Conservation (phyloP, 2,329 filamentous ascomycete species). For the Aspergillus piperis region DNA sequence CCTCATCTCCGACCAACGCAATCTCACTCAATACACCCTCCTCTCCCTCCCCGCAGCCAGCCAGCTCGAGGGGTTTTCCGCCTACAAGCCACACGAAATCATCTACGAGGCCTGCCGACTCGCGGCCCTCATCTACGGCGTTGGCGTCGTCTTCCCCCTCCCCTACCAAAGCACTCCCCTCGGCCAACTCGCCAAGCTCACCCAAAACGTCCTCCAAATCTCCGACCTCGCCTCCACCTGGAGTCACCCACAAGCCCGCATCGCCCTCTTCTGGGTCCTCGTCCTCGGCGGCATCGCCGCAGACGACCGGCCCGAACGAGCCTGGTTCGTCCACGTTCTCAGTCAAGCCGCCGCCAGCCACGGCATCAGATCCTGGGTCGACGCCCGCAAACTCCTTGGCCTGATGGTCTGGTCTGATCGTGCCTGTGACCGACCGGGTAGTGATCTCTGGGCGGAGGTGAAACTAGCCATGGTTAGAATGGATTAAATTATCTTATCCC, state of each 20-base stretch:
- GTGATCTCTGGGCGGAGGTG: conserved; percentile 32
- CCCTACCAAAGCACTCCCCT: conserved; percentile 42
- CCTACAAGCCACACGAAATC: conserved; percentile 23
- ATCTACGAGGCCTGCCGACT: conserved; percentile 41
- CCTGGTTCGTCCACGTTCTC: conserved; percentile 37
- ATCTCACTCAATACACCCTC: conserved; percentile 41
- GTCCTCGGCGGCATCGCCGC: conserved; percentile 43
- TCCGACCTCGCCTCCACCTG: conserved; percentile 27
- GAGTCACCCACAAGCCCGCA: conserved; percentile 26
- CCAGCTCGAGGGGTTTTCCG: conserved; percentile 21
- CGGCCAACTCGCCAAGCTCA: conserved; percentile 27
- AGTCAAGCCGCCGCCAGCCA: conserved; percentile 21
- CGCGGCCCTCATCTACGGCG: conserved; percentile 38
- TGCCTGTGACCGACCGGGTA: conserved; percentile 36
- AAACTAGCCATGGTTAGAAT: conserved; percentile 7
- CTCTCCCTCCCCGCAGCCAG: conserved; percentile 32
- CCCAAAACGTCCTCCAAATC: conserved; percentile 29
- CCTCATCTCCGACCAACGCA: conserved; percentile 40
- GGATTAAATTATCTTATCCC: background rate
- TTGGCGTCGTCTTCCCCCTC: conserved; percentile 44
- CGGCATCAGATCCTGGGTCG: conserved; percentile 28
- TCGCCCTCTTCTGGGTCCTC: conserved; percentile 39
- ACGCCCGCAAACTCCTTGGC: conserved; percentile 27
- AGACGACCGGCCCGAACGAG: conserved; percentile 29
- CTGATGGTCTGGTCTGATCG: conserved; percentile 39